A percentile compares a stretch with the other conserved stretches of the same genome.
These are phyloP conservation scores for Plasmodium berghei DNA, from an alignment of 169 alveolate genomes.

Conservation along the genomic window DNA sequence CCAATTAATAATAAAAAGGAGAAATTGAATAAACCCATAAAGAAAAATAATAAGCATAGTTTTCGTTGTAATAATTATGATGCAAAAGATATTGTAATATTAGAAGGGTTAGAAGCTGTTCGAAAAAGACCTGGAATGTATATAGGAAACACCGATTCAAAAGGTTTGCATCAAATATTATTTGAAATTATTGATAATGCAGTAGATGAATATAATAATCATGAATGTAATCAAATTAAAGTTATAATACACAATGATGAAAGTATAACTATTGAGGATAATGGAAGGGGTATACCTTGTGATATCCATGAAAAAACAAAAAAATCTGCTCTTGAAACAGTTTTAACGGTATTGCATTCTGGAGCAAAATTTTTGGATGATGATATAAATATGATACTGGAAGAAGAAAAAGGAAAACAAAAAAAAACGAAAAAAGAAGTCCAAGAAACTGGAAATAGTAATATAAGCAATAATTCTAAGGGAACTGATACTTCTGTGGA, in stretches of 20 bases:
- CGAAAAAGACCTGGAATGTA: slow-evolving; percentile 91
- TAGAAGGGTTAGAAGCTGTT: slow-evolving; percentile 90
- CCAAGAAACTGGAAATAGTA: slow-evolving; percentile 4
- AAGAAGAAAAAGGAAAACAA: slow-evolving; percentile 2
- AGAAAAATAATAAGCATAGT: slow-evolving; percentile 2
- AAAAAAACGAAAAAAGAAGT: not conserved
- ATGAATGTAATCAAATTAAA: slow-evolving; percentile 81
- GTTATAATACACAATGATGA: slow-evolving; percentile 83
- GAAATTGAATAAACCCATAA: not conserved
- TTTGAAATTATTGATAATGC: slow-evolving; percentile 88
- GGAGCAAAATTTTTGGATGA: slow-evolving; percentile 88
- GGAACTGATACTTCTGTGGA: not conserved
- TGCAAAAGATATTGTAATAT: slow-evolving; percentile 84
- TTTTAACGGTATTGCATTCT: slow-evolving; percentile 87
- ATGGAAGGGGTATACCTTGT: slow-evolving; percentile 90
- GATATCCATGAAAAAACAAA: slow-evolving; percentile 82
- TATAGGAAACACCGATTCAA: slow-evolving; percentile 86
- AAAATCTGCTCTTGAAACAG: slow-evolving; percentile 86
- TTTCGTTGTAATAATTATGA: slow-evolving; percentile 75
- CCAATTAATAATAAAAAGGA: not conserved
- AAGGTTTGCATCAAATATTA: slow-evolving; percentile 88
- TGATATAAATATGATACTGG: slow-evolving; percentile 4
- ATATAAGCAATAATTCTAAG: not conserved
- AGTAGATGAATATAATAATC: slow-evolving; percentile 87
- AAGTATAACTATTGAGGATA: slow-evolving; percentile 81